Conservation (phyloP, 176 grass and related monocot genomes). For the Chloris gayana region DNA sequence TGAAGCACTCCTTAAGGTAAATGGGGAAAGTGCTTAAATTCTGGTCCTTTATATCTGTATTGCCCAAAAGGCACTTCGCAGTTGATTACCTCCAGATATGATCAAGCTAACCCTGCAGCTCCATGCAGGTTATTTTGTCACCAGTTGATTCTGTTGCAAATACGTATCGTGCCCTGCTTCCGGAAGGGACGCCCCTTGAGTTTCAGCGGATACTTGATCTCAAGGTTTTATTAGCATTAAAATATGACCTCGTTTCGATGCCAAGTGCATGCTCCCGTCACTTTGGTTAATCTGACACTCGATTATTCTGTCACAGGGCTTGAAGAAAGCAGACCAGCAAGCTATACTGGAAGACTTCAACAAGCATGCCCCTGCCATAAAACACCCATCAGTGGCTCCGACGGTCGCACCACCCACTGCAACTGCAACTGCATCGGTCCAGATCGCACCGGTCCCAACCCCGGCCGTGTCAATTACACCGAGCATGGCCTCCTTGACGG, state of each 20-base stretch:
- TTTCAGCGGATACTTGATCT: slow-evolving; percentile 98
- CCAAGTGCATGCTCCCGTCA: neutral
- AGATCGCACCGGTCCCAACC: slow-evolving; percentile 39
- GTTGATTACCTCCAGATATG: slow-evolving; percentile 13
- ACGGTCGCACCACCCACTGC: slow-evolving; percentile 43
- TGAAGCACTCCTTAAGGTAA: slow-evolving; percentile 99
- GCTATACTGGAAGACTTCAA: slow-evolving; percentile 93
- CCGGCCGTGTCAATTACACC: slow-evolving; percentile 44
- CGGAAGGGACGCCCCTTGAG: slow-evolving; percentile 84
- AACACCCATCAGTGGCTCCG: slow-evolving; percentile 64
- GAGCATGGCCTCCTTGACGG: slow-evolving; percentile 39
- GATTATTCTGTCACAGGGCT: slow-evolving; percentile 51
- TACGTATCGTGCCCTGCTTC: slow-evolving; percentile 86
- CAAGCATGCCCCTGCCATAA: slow-evolving; percentile 75
- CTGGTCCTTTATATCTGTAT: neutral
- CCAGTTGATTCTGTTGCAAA: slow-evolving; percentile 96
- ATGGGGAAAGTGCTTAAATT: neutral
- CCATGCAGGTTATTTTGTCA: slow-evolving; percentile 92
- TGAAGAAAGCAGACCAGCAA: slow-evolving; percentile 99
- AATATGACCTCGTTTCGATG: neutral
- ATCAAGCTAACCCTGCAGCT: slow-evolving; percentile 30
- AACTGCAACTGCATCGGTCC: slow-evolving; percentile 36
- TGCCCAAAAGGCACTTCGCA: slow-evolving; percentile 10
- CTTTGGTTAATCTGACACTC: slow-evolving; percentile 6
- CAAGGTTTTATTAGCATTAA: slow-evolving; percentile 60